A percentile compares a stretch with the other conserved stretches of the same genome.
These are phyloP conservation scores for Parmelia sp. DNA, from an alignment of 495 filamentous ascomycete species.

Conservation along the genomic window DNA sequence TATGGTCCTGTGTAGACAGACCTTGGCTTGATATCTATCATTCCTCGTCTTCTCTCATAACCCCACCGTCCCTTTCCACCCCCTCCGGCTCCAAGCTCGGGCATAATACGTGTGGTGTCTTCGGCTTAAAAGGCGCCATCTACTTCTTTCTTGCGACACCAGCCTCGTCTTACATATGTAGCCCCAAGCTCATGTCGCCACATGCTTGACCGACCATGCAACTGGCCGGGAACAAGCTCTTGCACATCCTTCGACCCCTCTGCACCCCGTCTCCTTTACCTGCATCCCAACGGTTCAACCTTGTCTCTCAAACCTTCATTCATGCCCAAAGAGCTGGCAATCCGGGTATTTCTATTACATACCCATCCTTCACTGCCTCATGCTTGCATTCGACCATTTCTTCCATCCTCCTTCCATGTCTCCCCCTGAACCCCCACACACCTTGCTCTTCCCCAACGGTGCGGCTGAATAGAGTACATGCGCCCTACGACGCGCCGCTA, in stretches of 20 bases:
- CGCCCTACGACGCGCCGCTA: conserved; percentile 11
- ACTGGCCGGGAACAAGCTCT: neutral
- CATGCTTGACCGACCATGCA: neutral
- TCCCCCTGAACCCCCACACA: neutral
- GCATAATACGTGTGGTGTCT: neutral
- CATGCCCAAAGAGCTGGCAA: too few relatives aligned
- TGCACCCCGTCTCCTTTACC: too few relatives aligned
- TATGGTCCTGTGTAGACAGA: too few relatives aligned
- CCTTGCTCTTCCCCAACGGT: neutral
- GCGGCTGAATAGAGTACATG: neutral
- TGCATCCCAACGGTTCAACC: too few relatives aligned
- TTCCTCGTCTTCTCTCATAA: too few relatives aligned
- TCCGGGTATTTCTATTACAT: neutral
- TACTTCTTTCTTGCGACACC: neutral
- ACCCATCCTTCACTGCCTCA: neutral
- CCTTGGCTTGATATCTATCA: too few relatives aligned
- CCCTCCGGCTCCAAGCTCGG: neutral
- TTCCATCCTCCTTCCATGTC: neutral
- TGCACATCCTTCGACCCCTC: neutral
- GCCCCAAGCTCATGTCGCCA: neutral
- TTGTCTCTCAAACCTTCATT: too few relatives aligned
- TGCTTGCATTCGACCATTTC: neutral
- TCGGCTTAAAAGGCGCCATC: neutral
- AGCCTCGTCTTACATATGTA: neutral
- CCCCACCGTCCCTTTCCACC: neutral